phyloP scores from a whole-genome alignment of 163 green algal species.

The Dunaliella salina region DNA sequence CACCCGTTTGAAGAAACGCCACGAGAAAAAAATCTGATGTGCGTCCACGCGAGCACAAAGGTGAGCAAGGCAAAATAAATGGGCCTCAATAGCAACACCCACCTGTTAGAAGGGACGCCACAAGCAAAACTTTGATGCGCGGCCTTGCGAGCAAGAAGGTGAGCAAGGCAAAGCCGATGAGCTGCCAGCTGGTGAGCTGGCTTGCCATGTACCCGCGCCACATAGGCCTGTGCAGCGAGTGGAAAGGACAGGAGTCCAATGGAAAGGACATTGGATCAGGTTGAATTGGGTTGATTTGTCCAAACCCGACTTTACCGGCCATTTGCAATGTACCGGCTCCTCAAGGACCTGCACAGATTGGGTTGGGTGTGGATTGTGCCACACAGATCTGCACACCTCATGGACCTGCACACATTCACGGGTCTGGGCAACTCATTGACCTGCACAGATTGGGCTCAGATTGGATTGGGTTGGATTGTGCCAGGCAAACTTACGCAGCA shows the following conservation, averaged over 20 bases:
- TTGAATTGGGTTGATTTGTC: too few species aligned
- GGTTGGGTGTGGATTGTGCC: background rate
- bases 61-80: constrained; percentile 85
- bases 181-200: constrained; percentile 67
- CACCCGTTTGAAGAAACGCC: constrained; percentile 49
- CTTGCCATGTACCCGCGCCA: constrained; percentile 92
- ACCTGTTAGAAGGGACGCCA: constrained; percentile 58
- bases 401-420: background rate
- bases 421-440: background rate
- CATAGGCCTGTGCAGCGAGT: constrained; percentile 24
- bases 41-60: constrained; percentile 69
- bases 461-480: background rate
- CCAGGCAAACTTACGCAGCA: background rate
- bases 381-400: background rate
- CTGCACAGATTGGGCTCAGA: too few species aligned
- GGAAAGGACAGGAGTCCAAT: too few species aligned
- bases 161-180: constrained; percentile 86
- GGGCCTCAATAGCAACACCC: constrained; percentile 55
- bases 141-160: constrained; percentile 75
- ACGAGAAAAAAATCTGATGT: constrained; percentile 78
- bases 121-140: constrained; percentile 71
- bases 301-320: too few species aligned
- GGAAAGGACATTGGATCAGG: too few species aligned
- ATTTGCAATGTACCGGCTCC: too few species aligned
- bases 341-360: too few species aligned